Conservation (phyloP, 148 eudicot species). For the Nepenthes mirabilis region DNA sequence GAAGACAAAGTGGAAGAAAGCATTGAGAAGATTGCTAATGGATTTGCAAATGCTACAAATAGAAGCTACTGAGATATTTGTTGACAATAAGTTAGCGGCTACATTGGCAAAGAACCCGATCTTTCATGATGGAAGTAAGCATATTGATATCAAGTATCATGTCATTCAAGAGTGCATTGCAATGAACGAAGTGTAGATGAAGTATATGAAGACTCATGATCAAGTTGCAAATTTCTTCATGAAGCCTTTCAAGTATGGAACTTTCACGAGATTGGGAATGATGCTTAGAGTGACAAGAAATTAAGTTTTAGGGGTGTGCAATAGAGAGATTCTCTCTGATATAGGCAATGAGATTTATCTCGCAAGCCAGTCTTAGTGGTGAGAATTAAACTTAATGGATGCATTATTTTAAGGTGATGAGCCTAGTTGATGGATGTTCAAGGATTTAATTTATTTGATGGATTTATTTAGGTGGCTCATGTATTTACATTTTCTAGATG, state of each 20-base stretch:
- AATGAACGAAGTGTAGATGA: neutral
- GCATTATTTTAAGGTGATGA: no score
- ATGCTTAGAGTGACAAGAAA: neutral
- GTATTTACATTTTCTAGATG: no score
- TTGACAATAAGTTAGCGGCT: constrained; percentile 1
- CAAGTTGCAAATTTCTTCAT: constrained; percentile 2
- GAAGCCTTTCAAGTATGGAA: neutral
- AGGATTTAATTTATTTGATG: no score
- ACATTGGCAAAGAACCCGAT: constrained; percentile 3
- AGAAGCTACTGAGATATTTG: neutral
- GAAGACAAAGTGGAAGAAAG: constrained; percentile 8
- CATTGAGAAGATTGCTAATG: neutral
- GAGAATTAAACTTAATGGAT: neutral
- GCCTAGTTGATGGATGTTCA: no score
- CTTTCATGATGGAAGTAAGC: constrained; percentile 3
- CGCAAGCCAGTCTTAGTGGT: neutral
- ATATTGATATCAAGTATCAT: constrained; percentile 3
- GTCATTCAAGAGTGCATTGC: neutral
- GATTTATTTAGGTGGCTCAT: no score
- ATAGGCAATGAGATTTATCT: no score
- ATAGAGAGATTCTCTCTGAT: no score
- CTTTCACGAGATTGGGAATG: neutral
- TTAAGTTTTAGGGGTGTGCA: constrained; percentile 1
- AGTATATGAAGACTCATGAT: neutral
- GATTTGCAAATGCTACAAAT: neutral